Evolutionary conservation across 768 basidiomycete species (phyloP), one percentile per base, ranked within the genome.

Genomic region (Serpula lacrymans): DNA sequence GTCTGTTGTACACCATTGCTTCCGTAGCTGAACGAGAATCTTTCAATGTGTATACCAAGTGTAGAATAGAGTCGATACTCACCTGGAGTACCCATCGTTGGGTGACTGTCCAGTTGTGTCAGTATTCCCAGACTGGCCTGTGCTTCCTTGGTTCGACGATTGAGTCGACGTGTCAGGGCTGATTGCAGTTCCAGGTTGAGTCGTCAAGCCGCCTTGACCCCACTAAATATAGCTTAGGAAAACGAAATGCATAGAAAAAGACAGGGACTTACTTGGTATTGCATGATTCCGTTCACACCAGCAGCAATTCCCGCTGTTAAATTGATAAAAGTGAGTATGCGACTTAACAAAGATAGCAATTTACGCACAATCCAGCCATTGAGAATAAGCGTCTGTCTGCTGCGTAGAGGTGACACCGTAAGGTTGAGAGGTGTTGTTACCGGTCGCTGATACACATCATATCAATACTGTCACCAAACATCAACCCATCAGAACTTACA

Each of bases 51-150:
- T 27, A n/a, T n/a, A 53, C 21, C 26, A 42, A 31, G 27, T 13
- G n/a, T 17, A 38, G 46, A 42, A 35, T 16, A 34, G n/a, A 14
- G 11, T 13, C 12, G 23, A 14, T 18, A 47, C 64, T 28, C 29
- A 64, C 62, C 37, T 64, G 26, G 68, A 65, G 51, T 84, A 84
- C 55, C 82, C 82, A 59, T 84, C 82, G 41, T 80, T 78, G 20
- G 82, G 82, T 3, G 80, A 78, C n/a, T 65, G 38, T 6, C 76
- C 78, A 4, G 72, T 72, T 14, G 59, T 58, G 29, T 59, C 58
- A 12, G 52, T 51, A 20, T 42, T 59, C 5, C 58, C 44, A 24
- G 62, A 59, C 18, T 54, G 48, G 6, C 57, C 49, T 1, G 68
- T 74, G 6, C 63, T 60, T 31, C 55, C 59, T 13, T 51, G 47